Evolutionary conservation across 2,329 filamentous ascomycete species (phyloP).

Genomic region (Colletotrichum trifolii): DNA sequence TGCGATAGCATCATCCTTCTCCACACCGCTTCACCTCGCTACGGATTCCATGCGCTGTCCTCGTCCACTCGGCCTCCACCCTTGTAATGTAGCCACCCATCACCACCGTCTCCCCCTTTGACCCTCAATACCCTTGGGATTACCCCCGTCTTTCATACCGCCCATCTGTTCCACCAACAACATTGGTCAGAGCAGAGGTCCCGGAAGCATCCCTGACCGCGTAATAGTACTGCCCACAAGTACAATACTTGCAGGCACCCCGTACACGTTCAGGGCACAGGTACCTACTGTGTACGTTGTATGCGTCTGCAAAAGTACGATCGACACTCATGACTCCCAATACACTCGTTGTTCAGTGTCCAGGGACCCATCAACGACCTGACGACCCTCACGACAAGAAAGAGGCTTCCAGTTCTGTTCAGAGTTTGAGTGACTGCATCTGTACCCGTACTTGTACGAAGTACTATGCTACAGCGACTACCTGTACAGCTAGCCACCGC

Average conservation of each 20-base stretch:
- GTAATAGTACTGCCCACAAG: no score
- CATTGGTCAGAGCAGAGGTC: slow-evolving; percentile 1
- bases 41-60: slow-evolving; percentile 15
- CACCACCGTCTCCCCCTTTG: slow-evolving; percentile 18
- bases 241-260: neutral
- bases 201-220: no score
- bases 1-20: slow-evolving; percentile 34
- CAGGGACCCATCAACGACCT: no score
- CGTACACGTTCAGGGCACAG: no score
- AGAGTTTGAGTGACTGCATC: no score
- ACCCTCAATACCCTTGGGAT: slow-evolving; percentile 20
- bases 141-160: slow-evolving; percentile 21
- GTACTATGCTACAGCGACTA: neutral
- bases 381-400: no score
- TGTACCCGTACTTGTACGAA: no score
- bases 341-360: neutral
- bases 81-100: slow-evolving; percentile 25
- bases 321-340: slow-evolving; percentile 18
- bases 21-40: slow-evolving; percentile 31
- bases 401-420: no score
- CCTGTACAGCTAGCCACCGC: slow-evolving; percentile 12
- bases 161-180: slow-evolving; percentile 4
- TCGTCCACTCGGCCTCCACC: slow-evolving; percentile 9
- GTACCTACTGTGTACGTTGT: no score
- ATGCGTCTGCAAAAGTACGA: neutral